phyloP scores from a whole-genome alignment of 257 asterid species.

The Nicotiana otophora region DNA sequence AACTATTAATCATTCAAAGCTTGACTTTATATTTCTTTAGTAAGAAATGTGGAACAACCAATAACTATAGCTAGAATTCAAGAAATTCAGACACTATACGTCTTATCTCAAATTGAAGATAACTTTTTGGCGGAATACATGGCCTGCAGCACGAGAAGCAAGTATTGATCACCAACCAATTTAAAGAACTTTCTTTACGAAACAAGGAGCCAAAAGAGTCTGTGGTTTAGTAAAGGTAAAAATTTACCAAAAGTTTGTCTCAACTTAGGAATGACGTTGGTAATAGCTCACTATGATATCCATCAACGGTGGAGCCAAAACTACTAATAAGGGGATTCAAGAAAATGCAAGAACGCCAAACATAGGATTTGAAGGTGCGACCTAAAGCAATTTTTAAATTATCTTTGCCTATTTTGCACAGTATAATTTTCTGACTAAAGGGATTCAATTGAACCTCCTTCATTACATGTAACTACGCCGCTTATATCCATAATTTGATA shows the following conservation, averaged over 20 bases:
- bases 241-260: background rate
- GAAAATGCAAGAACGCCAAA: background rate
- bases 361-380: background rate
- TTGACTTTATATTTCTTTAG: background rate
- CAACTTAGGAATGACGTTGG: background rate
- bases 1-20: slow-evolving; percentile 13
- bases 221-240: background rate
- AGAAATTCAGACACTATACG: background rate
- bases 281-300: background rate
- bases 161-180: background rate
- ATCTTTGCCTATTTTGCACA: background rate
- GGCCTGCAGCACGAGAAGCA: background rate
- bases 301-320: background rate
- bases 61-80: background rate
- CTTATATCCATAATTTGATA: background rate
- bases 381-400: background rate
- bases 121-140: background rate
- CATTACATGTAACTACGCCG: background rate
- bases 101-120: background rate
- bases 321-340: background rate
- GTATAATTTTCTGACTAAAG: background rate
- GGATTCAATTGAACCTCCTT: background rate
- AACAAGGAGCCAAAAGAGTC: background rate
- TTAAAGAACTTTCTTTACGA: background rate
- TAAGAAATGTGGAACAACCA: background rate